Evolutionary conservation across 1,284 basidiomycete genomes (phyloP), one percentile per base, ranked within the genome.

Genomic region (Filobasidium uniguttulatum): DNA sequence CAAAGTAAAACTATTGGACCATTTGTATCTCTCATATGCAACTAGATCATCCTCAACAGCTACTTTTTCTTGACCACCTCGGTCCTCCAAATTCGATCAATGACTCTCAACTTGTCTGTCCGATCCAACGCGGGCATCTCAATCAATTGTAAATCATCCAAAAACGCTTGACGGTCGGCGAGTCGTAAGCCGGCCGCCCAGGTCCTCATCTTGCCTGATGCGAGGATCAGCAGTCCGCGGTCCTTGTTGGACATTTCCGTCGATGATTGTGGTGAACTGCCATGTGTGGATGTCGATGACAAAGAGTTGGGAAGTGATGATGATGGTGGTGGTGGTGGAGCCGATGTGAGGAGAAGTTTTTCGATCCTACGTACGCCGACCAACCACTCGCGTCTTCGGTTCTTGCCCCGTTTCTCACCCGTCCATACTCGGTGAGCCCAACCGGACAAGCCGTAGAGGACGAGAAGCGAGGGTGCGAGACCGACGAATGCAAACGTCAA

Each of bases 401-500:
- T 54, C 51, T 68, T 66, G 10, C 64, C 64, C 45, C 69, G 49
- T 55, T 68, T 63, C 55, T 70, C 66, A 34, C 69, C 66, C 29
- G 61, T 63, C 74, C 75, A 79, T 12, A 79, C 52, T 3, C 70
- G 62, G 2, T 71, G 62, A 9, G 82, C 34, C 65, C 77, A 80
- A 5, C 77, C 76, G 9, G 75, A 73, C 7, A 77, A 57, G 1
- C 82, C 73, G 59, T 91, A 91, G 3, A 91, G 75, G 37, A 97
- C 73, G 1, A 82, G 79, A 17, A 97, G 71, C 0, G 85, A 82
- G 1, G 91, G 91, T 0, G 93, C 91, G 12, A 98, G 83, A 57
- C 93, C 93, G 52, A 97, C 90, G 57, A 96, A 96, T 1, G 86
- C 93, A 60, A 98, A 97, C 1, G 94, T 94, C 28, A 98, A 75